Base-by-base conservation (phyloP, 805 yeast species). In the Wickerhamiella bombiphila region DNA sequence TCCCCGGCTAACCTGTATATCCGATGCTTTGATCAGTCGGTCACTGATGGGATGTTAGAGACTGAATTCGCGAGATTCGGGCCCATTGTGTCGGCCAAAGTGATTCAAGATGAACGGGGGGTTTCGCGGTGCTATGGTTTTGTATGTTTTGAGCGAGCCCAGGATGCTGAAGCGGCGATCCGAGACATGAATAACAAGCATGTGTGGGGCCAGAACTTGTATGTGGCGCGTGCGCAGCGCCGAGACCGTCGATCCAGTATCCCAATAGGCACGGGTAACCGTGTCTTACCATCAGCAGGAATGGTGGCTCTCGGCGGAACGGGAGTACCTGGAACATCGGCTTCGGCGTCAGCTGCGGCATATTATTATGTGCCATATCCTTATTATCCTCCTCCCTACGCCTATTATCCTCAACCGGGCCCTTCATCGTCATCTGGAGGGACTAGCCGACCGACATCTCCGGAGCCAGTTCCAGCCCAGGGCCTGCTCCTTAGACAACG, bases 111-210 rank as follows among this genome's bases (percentile, higher is more conserved):
- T 39, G 64, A 61, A 28, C 40, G 45, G n/a, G 65, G 64, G 22
- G 63, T 63, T 42, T 77, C 88, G 17, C 71, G 74, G 53, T 86
- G 91, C 16, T 81, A 77, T 53, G 93, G 91, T 32, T 81, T 81
- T 61, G 81, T 80, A 38, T 79, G 83, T 58, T 81, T 69, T 53
- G 74, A 72, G 49, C 61, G 61, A 44, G 76, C 80, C 39, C 61
- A 70, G 35, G 70, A 74, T 51, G 91, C 93, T 5, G 69, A 72
- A 35, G 63, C 66, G 49, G 88, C 93, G 13, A 72, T 78, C 39
- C 69, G 70, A 33, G 75, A 68, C 37, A 76, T 70, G 70, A 69
- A 68, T 54, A 76, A 74, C 45, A 61, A 60, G 46, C 66, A 63
- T 42, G 52, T 72, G 40, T 45, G 50, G 45, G 75, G 74, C 35